These are phyloP conservation scores for Tetrapisispora taiwanensis DNA, from an alignment of 805 yeast species.

Conservation along the genomic window DNA sequence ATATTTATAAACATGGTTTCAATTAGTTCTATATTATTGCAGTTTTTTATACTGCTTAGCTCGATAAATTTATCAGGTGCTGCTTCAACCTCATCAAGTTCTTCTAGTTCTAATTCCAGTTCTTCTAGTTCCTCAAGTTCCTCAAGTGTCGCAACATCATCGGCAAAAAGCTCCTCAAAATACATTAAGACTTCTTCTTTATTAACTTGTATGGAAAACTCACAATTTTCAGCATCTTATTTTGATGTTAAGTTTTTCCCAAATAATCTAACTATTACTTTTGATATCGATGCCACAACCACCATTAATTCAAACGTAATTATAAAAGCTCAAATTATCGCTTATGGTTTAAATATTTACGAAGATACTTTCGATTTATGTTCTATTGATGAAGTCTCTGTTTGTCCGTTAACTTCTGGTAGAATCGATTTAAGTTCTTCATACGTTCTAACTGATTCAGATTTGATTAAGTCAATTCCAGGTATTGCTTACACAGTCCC, in stretches of 20 bases:
- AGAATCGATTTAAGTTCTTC: constrained; percentile 61
- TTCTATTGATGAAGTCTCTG: constrained; percentile 39
- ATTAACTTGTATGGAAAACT: constrained; percentile 84
- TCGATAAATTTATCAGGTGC: neutral
- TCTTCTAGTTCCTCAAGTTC: neutral
- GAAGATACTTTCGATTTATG: constrained; percentile 54
- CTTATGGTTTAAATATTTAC: constrained; percentile 68
- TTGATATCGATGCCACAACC: constrained; percentile 69
- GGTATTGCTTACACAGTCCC: constrained; percentile 83
- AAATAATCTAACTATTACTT: constrained; percentile 46
- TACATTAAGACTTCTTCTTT: constrained; percentile 52
- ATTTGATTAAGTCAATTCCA: constrained; percentile 51
- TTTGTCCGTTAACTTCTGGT: constrained; percentile 85
- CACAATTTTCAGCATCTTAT: constrained; percentile 74
- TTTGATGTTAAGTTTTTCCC: constrained; percentile 74
- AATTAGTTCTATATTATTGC: neutral
- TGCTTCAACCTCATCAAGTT: neutral
- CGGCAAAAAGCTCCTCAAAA: neutral
- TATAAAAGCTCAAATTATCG: constrained; percentile 56
- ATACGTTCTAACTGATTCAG: constrained; percentile 32
- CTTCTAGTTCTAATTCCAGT: neutral
- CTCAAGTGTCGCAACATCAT: neutral
- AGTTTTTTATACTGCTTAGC: neutral
- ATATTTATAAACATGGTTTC: neutral
- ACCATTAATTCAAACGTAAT: constrained; percentile 62